Evolutionary conservation across 192 early-diverging fungal species (phyloP), one percentile per base, ranked within the genome.

Genomic region (Rhizophlyctis rosea): DNA sequence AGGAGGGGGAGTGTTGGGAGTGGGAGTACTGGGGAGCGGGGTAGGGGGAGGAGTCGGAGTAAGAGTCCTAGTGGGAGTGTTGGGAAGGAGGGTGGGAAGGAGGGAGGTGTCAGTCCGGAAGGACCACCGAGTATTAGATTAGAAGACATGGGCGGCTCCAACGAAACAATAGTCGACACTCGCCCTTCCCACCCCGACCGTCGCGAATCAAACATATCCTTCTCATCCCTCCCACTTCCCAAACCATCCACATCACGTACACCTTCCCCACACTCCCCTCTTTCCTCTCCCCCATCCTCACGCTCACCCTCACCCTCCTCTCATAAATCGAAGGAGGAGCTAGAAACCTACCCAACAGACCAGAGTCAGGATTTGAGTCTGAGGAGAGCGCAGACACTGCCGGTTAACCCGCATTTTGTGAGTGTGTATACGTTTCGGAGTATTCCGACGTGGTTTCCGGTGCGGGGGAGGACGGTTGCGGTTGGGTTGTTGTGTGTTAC

Each of bases 371-470:
- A 11, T 21, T 18, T 47, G 2, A 68, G 61, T 25, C 36, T 60
- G 34, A 35, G 39, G 29, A 36, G 72, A 9, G 49, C 51, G 35
- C 25, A 58, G 32, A 75, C 75, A n/a, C 55, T 78, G 21, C 76
- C 75, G 16, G 63, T 55, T 13, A 58, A 81, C 65, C 67, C 69
- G 0, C 39, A 75, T 4, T 81, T 71, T 69, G 64, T 76, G 11
- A 55, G 64, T 4, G 69, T n/a, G n/a, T n/a, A 72, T 4, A 62
- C 76, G 9, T 81, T 81, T 59, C 28, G 65, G 27, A 61, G 71
- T 23, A 69, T 81, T 13, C 79, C 79, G 34, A 50, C 50, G 34
- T 81, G 73, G 75, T 52, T 78, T 7, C 67, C 67, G 2, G 59
- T 81, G 4, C 47, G 63, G 18, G 74, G 65, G 16, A 30, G 57